These are phyloP conservation scores for Escovopsis weberi DNA, from an alignment of 2,329 filamentous ascomycete genomes.

Conservation along the genomic window DNA sequence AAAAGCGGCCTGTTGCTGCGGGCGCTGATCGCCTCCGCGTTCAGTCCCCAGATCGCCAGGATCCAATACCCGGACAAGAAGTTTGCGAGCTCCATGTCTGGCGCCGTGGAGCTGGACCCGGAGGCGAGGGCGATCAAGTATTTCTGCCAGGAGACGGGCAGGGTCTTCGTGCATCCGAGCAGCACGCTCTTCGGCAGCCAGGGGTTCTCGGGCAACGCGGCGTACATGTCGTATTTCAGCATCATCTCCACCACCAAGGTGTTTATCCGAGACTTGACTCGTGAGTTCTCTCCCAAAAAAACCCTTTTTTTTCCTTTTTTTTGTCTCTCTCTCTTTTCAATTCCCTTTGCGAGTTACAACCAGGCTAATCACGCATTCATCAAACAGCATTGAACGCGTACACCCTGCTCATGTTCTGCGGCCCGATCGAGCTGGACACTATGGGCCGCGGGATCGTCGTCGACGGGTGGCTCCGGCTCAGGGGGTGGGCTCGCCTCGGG, in stretches of 20 bases:
- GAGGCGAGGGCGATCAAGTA: constrained; percentile 88
- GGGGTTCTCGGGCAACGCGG: constrained; percentile 56
- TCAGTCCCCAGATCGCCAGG: constrained; percentile 74
- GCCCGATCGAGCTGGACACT: constrained; percentile 73
- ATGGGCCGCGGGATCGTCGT: constrained; percentile 75
- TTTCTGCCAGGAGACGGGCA: constrained; percentile 70
- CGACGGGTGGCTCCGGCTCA: constrained; percentile 74
- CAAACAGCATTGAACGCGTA: constrained; percentile 76
- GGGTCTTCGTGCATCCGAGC: constrained; percentile 86
- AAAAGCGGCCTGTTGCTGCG: constrained; percentile 39
- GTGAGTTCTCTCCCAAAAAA: constrained; percentile 32
- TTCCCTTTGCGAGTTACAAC: too few species aligned
- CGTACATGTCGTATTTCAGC: constrained; percentile 79
- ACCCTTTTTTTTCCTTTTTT: not conserved
- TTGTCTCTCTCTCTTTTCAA: not conserved
- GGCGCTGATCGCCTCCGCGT: constrained; percentile 57
- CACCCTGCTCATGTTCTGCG: constrained; percentile 75
- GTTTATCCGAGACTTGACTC: constrained; percentile 81
- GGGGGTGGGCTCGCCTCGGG: constrained; percentile 90
- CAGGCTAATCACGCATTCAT: constrained; percentile 2
- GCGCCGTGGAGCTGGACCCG: constrained; percentile 83
- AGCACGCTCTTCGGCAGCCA: constrained; percentile 78
- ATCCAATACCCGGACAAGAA: constrained; percentile 95
- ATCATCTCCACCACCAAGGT: constrained; percentile 88
- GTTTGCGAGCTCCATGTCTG: constrained; percentile 73